Base-by-base conservation (phyloP, 140 eudicot genomes). In the Oenanthe javanica region DNA sequence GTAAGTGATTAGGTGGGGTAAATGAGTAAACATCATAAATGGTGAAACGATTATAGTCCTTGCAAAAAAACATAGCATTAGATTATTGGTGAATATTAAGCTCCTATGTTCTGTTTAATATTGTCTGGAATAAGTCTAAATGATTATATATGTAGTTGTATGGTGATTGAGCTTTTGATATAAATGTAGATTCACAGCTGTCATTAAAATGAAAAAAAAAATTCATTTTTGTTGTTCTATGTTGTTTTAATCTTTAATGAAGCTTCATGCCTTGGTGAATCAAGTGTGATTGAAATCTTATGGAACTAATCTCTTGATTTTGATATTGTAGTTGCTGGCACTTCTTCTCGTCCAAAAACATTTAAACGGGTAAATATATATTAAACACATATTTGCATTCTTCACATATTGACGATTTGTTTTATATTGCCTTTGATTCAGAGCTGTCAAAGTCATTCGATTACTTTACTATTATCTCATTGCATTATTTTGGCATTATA, bases 311-410 rank as follows among this genome's bases (percentile, higher is more conserved):
- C 25, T 31, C 80, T 59, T 79, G 1, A 48, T 16, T 64, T 38
- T 82, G 40, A 4, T 72, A n/a, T 81, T 84, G 84, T 92, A 93
- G 98, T 86, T 81, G 93, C 97, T 82, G 98, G 98, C 31, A 84
- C 92, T 23, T 89, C 97, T 72, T 77, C 93, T 67, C 97, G 98
- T 43, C 98, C 98, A 59, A 93, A 96, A 77, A 91, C 96, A 8
- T 93, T 93, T 59, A 93, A 84, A 84, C 81, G 57, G 97, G 98
- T 93, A 83, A 51, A 54, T 57, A 3, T 4, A 27, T 66, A 31
- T 67, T 4, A 67, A 36, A 31, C 19, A 45, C 63, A 38, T 2
- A 47, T 42, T n/a, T 71, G 3, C 40, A 48, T 25, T 46, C 52
- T 48, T 47, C 16, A 46, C 18, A 74, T 21, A 4, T 9, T 23